Evolutionary conservation across 345 rosid species (phyloP).

Genomic region (Eucalyptus erythrocorys): DNA sequence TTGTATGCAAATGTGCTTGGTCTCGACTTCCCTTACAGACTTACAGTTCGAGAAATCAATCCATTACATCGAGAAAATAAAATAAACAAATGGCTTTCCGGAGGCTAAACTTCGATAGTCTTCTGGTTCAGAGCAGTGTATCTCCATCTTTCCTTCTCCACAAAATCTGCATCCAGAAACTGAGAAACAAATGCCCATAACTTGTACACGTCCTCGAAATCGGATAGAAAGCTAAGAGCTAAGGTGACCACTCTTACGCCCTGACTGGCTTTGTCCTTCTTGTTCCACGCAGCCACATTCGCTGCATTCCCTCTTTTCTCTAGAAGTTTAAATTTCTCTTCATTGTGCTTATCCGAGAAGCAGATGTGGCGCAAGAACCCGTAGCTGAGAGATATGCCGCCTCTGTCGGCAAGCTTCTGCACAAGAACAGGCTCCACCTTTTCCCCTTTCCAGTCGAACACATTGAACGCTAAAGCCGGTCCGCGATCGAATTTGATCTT

Average conservation of each 20-base stretch:
- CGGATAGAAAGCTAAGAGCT: constrained; percentile 71
- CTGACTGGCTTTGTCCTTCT: constrained; percentile 18
- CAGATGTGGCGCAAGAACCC: constrained; percentile 55
- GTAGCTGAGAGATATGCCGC: constrained; percentile 58
- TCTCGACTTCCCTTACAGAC: neutral
- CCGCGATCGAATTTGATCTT: constrained; percentile 75
- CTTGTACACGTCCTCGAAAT: constrained; percentile 72
- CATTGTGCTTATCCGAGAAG: constrained; percentile 50
- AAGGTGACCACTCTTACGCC: constrained; percentile 61
- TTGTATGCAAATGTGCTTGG: neutral
- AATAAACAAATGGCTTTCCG: neutral
- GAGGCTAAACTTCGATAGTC: constrained; percentile 38
- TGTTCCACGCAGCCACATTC: constrained; percentile 5
- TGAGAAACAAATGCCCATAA: constrained; percentile 80
- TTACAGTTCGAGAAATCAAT: neutral
- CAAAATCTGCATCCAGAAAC: constrained; percentile 86
- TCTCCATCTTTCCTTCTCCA: constrained; percentile 76
- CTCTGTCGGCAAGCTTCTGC: constrained; percentile 81
- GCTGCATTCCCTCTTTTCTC: constrained; percentile 26
- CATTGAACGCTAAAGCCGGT: constrained; percentile 78
- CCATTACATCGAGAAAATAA: neutral
- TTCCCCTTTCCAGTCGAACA: constrained; percentile 77
- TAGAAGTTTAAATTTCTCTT: constrained; percentile 31
- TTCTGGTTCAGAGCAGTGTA: constrained; percentile 60
- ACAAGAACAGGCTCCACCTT: constrained; percentile 69